Conservation (phyloP, 768 basidiomycete genomes). For the Termitomyces sp. region DNA sequence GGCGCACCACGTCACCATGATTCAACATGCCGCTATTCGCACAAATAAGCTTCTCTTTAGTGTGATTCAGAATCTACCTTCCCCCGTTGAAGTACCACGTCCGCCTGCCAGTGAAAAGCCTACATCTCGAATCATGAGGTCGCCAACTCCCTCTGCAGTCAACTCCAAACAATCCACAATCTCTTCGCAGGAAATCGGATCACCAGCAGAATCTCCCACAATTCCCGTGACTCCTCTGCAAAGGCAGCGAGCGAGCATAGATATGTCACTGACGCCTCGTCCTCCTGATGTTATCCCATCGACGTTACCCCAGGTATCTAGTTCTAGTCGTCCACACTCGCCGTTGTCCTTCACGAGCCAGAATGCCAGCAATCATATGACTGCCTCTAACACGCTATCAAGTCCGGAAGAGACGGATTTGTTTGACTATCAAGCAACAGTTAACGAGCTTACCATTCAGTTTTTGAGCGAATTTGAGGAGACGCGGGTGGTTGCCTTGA, state of each 20-base stretch:
- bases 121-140: conserved; percentile 39
- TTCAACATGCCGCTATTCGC: conserved; percentile 79
- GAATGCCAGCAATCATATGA: conserved; percentile 28
- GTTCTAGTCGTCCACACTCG: conserved; percentile 59
- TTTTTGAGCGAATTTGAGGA: conserved; percentile 97
- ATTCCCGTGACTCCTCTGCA: conserved; percentile 17
- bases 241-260: conserved; percentile 26
- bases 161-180: conserved; percentile 50
- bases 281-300: conserved; percentile 27
- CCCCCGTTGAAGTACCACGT: conserved; percentile 50
- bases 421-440: conserved; percentile 91
- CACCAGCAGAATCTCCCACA: conserved; percentile 30
- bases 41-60: conserved; percentile 83
- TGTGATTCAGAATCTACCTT: conserved; percentile 84
- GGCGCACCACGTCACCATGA: conserved; percentile 86
- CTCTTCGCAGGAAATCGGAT: conserved; percentile 42
- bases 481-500: conserved; percentile 90
- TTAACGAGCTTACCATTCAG: conserved; percentile 88
- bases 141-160: conserved; percentile 51
- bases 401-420: conserved; percentile 55
- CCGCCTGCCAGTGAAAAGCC: conserved; percentile 27
- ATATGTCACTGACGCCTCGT: conserved; percentile 36
- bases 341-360: conserved; percentile 47
- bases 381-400: conserved; percentile 19
- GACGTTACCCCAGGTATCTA: conserved; percentile 13